Conservation (phyloP, 108 stramenopile genomes). For the Hondaea fermentalgiana region DNA sequence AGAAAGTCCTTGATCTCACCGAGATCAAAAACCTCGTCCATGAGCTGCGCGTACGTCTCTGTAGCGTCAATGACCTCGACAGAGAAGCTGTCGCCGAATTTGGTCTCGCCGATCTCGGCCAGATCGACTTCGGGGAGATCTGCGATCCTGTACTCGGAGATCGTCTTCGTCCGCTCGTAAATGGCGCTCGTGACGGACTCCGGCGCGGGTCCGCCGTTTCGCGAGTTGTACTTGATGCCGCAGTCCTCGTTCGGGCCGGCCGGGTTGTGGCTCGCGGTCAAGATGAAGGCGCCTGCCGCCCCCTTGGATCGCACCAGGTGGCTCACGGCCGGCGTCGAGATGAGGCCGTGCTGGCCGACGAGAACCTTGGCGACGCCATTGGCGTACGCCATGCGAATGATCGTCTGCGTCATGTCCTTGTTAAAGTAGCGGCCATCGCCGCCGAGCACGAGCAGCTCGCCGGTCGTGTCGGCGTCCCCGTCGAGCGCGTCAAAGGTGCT, state of each 20-base stretch:
- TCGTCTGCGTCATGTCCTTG: constrained; percentile 83
- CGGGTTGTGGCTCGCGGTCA: constrained; percentile 99
- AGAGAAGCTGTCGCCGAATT: constrained; percentile 57
- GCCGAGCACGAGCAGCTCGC: constrained; percentile 83
- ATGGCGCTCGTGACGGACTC: constrained; percentile 83
- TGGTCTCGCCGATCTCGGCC: constrained; percentile 57
- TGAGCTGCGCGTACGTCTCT: constrained; percentile 70
- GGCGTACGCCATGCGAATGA: constrained; percentile 88
- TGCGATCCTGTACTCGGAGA: constrained; percentile 81
- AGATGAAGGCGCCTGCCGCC: constrained; percentile 90
- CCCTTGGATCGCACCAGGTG: constrained; percentile 91
- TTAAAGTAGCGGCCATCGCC: constrained; percentile 99
- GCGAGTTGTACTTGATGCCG: constrained; percentile 98
- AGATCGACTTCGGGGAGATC: constrained; percentile 86
- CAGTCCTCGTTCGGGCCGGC: constrained; percentile 98
- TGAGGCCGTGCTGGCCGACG: constrained; percentile 89
- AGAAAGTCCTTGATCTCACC: constrained; percentile 79
- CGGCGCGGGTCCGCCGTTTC: constrained; percentile 94
- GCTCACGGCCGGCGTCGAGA: constrained; percentile 94
- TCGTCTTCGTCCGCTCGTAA: constrained; percentile 71
- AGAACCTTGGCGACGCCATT: constrained; percentile 83
- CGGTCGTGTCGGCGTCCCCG: constrained; percentile 59
- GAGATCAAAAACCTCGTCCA: constrained; percentile 95
- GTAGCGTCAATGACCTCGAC: constrained; percentile 82
- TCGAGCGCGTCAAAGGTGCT: constrained; percentile 77